phyloP scores from a whole-genome alignment of 78 protist species.

The Dictyostelium intermedium region DNA sequence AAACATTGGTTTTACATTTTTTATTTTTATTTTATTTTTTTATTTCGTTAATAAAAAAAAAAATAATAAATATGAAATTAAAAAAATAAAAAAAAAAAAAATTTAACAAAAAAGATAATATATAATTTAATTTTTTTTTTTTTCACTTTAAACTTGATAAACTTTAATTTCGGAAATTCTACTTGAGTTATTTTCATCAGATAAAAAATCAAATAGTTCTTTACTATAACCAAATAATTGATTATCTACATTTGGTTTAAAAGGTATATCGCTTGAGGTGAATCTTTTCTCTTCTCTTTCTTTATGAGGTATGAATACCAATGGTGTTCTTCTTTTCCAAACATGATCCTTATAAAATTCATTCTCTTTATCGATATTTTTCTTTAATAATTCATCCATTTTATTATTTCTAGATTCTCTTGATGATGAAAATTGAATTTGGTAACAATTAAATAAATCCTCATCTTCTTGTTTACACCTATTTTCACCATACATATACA shows the following conservation, averaged over 20 bases:
- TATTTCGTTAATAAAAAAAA: neutral
- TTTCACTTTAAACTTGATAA: neutral
- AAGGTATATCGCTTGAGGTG: neutral
- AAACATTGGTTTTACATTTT: neutral
- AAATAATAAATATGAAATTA: neutral
- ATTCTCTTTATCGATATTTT: neutral
- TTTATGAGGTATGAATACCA: neutral
- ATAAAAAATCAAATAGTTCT: neutral
- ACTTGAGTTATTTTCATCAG: neutral
- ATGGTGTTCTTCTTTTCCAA: conserved; percentile 25
- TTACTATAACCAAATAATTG: neutral
- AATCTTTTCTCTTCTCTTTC: neutral
- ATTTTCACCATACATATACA: conserved; percentile 48
- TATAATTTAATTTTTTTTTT: neutral
- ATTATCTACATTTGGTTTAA: neutral
- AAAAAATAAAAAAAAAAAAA: too few relatives aligned
- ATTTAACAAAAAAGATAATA: neutral
- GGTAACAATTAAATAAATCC: conserved; percentile 25
- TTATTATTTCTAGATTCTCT: conserved; percentile 19
- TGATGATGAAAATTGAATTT: conserved; percentile 8
- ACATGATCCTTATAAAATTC: conserved; percentile 12
- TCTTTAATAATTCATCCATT: conserved; percentile 7
- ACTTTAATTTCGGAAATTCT: neutral
- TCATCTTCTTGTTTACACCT: conserved; percentile 23
- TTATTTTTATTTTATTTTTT: neutral